Evolutionary conservation across 345 rosid species (phyloP).

Genomic region (Citrus inodora): DNA sequence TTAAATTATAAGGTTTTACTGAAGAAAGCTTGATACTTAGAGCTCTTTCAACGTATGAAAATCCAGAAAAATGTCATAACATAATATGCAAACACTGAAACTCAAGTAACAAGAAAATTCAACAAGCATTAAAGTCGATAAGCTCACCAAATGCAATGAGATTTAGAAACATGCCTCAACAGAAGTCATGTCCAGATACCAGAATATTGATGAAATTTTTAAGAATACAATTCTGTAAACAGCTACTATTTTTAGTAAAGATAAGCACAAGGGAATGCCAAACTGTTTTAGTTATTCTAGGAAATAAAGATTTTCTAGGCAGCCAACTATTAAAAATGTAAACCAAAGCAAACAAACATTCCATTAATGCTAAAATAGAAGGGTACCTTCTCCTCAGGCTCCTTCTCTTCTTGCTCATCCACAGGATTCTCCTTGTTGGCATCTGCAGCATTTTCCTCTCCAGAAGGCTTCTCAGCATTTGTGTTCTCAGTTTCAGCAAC

Average conservation of each 20-base stretch:
- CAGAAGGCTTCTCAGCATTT: constrained; percentile 54
- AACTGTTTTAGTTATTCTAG: background rate
- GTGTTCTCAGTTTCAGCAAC: constrained; percentile 47
- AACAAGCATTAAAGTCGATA: background rate
- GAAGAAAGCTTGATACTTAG: too few species aligned
- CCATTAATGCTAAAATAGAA: background rate
- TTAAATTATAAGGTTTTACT: too few species aligned
- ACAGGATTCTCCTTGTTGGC: constrained; percentile 64
- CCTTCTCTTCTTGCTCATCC: constrained; percentile 61
- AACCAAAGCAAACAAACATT: background rate
- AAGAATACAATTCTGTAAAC: background rate
- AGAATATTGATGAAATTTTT: background rate
- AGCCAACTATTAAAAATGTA: background rate
- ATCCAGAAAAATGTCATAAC: background rate
- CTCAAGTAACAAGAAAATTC: background rate
- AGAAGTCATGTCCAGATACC: background rate
- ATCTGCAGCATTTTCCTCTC: constrained; percentile 60
- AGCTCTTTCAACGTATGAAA: background rate
- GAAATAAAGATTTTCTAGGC: background rate
- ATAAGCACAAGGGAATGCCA: background rate
- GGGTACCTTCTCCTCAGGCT: constrained; percentile 81
- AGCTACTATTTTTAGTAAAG: background rate
- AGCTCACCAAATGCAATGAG: background rate
- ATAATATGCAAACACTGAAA: background rate
- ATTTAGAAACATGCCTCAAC: background rate